Evolutionary conservation across 1,284 basidiomycete genomes (phyloP), one percentile per base, ranked within the genome.

Genomic region (Tilletia caries): DNA sequence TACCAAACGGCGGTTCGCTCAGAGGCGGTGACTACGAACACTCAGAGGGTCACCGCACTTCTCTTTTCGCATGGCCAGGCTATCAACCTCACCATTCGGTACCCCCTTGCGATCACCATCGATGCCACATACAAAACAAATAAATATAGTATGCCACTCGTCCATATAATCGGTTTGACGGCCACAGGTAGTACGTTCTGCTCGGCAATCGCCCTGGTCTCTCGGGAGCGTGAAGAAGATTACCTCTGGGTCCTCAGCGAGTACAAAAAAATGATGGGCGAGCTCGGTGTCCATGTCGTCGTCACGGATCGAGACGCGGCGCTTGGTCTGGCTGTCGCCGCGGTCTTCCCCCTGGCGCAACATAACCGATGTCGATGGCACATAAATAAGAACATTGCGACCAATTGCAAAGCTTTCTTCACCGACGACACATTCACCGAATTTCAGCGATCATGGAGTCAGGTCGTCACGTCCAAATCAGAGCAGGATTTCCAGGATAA

Each of bases 251-350:
- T 50, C 23, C 46, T 50, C 46, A 18, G 46, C 46, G 46, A 50
- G 46, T 50, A 50, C 46, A 50, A 50, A 25, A 18, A 50, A 6
- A 50, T 50, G 46, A 50, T 50, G 46, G 46, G 46, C 46, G 46
- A 41, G 37, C 37, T 41, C 5, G 37, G 37, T 13, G 37, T 41
- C 6, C 37, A 41, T 13, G 37, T 41, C 37, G 13, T 41, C 6
- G 37, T 41, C 37, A 41, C 37, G 37, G 37, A 41, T 41, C 37
- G 37, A 41, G 37, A 41, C 13, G 37, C 37, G 5, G 37, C 37
- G 37, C 37, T 41, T 41, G 37, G 6, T 5, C 13, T 41, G 37
- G 37, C 37, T 5, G 37, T 41, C 13, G 37, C 37, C 37, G 37
- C 37, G 37, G 37, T 41, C 6, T 41, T 41, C 13, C 37, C 37